Conservation (phyloP, 495 filamentous ascomycete species). For the Neurospora sp. region DNA sequence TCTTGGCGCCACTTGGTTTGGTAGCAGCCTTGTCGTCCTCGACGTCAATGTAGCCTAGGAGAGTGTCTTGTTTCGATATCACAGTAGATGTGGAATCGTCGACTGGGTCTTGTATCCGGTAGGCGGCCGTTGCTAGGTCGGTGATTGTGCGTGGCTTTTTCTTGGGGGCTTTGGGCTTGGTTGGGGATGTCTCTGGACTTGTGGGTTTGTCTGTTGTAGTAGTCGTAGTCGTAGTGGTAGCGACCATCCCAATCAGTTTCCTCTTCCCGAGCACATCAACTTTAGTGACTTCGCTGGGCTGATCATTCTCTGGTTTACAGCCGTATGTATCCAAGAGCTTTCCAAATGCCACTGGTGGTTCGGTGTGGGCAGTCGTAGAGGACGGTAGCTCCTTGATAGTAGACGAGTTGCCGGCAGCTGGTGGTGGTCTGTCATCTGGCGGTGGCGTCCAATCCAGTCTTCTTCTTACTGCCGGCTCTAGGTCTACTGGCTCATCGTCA, state of each 20-base stretch:
- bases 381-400: slow-evolving; percentile 19
- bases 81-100: slow-evolving; percentile 2
- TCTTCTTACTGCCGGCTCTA: slow-evolving; percentile 40
- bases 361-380: background rate
- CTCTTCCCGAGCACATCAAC: slow-evolving; percentile 33
- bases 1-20: slow-evolving; percentile 20
- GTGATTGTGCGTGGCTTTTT: slow-evolving; percentile 82
- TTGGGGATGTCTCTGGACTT: slow-evolving; percentile 18
- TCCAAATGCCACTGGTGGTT: slow-evolving; percentile 14
- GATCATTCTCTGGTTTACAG: slow-evolving; percentile 8
- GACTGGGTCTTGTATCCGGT: slow-evolving; percentile 30
- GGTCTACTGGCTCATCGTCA: slow-evolving; percentile 13
- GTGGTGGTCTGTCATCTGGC: slow-evolving; percentile 15
- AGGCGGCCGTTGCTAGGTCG: slow-evolving; percentile 71
- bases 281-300: background rate
- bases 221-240: slow-evolving; percentile 11
- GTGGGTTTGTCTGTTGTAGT: slow-evolving; percentile 4
- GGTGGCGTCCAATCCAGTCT: slow-evolving; percentile 52
- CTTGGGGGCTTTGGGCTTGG: slow-evolving; percentile 46
- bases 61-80: slow-evolving; percentile 13
- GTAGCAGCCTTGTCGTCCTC: background rate
- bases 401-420: slow-evolving; percentile 17
- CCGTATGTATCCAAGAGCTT: slow-evolving; percentile 24
- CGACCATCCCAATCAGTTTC: slow-evolving; percentile 39
- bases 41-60: slow-evolving; percentile 22